Evolutionary conservation across 495 filamentous ascomycete genomes (phyloP), one percentile per base, ranked within the genome.

Genomic region (Xylaria scruposa): DNA sequence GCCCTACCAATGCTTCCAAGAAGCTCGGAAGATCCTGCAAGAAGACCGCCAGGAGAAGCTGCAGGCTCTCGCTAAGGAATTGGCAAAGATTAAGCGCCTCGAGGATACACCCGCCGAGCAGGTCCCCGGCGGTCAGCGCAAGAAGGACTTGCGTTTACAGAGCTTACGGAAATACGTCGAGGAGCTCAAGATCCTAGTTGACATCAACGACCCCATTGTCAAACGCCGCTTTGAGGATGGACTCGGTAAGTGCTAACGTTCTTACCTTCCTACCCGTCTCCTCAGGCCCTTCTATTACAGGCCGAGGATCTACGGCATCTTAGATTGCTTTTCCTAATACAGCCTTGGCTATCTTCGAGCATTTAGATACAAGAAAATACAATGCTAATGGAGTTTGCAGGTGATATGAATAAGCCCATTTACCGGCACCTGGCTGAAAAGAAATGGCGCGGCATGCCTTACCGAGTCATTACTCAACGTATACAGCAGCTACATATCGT

Each of bases 221-320:
- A 98, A 98, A 89, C 92, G 94, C 80, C 92, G 88, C 73, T 98
- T 98, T 76, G 96, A 99, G 78, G 94, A 98, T 85, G 94, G 95
- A 15, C 81, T 89, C 75, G 94, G 96, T 97, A 83, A 79, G 88
- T 80, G 29, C 42, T 56, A 29, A 13, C 17, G 13, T 24, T 21
- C n/a, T 6, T 29, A 4, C 29, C 19, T 9, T 31, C 6, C 31
- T 49, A n/a, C 19, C 29, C 44, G 29, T 36, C 19, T 51, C 21
- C 21, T 3, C 31, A 5, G 17, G 29, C 5, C 4, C 42, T n/a
- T 4, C 40, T 15, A 31, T 29, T 10, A 19, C 26, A 31, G 24
- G 26, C 4, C 26, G 29, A 58, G 29, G 3, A 3, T 10, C 29
- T 1, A 21, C 31, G 24, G 63, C 63, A n/a, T 7, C 26, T 7